Conservation (phyloP, 441 rosid species). For the Croton setiger region DNA sequence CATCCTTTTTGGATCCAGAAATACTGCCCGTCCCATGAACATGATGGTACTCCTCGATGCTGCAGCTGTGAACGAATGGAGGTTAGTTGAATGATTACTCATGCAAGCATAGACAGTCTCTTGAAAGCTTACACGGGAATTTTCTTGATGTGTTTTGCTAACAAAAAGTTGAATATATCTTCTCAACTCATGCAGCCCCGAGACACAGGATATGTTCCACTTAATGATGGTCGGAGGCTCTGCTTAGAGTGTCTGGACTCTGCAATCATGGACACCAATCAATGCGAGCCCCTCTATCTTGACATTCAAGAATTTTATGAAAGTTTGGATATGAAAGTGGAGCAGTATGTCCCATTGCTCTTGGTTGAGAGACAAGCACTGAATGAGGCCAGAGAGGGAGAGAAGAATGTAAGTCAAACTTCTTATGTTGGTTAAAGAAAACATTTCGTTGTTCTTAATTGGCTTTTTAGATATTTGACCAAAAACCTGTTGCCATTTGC, state of each 20-base stretch:
- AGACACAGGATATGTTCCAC: constrained; percentile 63
- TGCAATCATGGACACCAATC: constrained; percentile 78
- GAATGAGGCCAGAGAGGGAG: constrained; percentile 92
- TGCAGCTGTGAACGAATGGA: constrained; percentile 99
- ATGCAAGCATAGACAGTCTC: neutral
- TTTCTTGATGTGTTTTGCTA: neutral
- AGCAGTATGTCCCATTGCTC: constrained; percentile 80
- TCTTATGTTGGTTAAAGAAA: neutral
- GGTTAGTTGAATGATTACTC: constrained; percentile 46
- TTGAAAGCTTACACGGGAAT: constrained; percentile 7
- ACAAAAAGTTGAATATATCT: constrained; percentile 6
- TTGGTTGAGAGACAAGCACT: constrained; percentile 94
- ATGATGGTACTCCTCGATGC: constrained; percentile 86
- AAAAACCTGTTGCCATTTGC: neutral
- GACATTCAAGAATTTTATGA: constrained; percentile 89
- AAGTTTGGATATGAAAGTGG: constrained; percentile 84
- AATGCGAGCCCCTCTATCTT: constrained; percentile 80
- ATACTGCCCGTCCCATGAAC: constrained; percentile 93
- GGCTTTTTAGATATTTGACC: neutral
- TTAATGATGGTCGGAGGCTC: constrained; percentile 86
- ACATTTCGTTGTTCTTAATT: neutral
- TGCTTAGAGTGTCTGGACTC: constrained; percentile 98
- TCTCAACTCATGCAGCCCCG: constrained; percentile 47
- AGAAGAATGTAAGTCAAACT: constrained; percentile 58
- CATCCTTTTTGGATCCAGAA: constrained; percentile 94